Conservation (phyloP, 75 land plant species). For the Sequoiadendron giganteum region DNA sequence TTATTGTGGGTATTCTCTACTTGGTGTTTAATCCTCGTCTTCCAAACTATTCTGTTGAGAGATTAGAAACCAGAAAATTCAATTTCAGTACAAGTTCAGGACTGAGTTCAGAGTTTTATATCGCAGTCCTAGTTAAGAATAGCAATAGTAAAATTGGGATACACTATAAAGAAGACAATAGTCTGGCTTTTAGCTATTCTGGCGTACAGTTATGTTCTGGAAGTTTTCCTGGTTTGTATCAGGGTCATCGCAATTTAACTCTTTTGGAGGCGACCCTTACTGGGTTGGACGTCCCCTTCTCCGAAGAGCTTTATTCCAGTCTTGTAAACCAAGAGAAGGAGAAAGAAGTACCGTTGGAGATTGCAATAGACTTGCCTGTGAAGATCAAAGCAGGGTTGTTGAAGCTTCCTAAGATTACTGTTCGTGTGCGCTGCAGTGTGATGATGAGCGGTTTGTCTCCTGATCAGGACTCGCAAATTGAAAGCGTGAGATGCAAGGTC, state of each 20-base stretch:
- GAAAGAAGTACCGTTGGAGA: neutral
- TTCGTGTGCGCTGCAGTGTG: neutral
- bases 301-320: neutral
- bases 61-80: neutral
- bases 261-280: neutral
- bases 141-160: neutral
- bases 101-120: neutral
- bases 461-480: neutral
- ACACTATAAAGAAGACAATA: neutral
- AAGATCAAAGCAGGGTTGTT: neutral
- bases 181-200: neutral
- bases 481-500: neutral
- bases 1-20: too few relatives aligned
- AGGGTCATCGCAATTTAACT: neutral
- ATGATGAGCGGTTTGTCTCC: neutral
- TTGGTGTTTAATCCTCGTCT: too few relatives aligned
- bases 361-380: neutral
- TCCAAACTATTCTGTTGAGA: neutral
- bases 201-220: neutral
- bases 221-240: neutral
- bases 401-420: neutral
- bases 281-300: neutral
- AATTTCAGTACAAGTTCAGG: neutral
- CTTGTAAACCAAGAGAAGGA: neutral
- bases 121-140: neutral